phyloP scores from a whole-genome alignment of 2,329 filamentous ascomycete species.

The Talaromyces rugulosus region DNA sequence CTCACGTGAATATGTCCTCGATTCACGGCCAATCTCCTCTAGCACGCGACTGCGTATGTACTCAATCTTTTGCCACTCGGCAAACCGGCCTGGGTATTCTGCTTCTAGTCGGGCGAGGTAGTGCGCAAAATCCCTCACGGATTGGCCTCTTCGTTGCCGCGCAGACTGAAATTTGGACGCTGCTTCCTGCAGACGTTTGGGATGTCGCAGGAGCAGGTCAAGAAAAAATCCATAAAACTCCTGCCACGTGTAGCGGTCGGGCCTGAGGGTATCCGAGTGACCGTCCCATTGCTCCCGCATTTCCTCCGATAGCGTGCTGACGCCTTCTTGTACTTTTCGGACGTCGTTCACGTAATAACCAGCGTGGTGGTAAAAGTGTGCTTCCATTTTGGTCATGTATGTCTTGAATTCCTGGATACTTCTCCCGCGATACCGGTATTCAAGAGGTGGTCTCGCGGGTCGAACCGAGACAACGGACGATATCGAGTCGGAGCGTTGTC shows the following conservation, averaged over 20 bases:
- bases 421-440: neutral
- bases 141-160: neutral
- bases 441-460: neutral
- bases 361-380: neutral
- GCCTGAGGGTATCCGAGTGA: neutral
- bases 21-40: neutral
- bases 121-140: constrained; percentile 3
- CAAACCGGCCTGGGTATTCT: neutral
- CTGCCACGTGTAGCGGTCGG: neutral
- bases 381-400: constrained; percentile 3
- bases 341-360: neutral
- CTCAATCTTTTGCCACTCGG: constrained; percentile 1
- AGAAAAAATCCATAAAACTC: constrained; percentile 5
- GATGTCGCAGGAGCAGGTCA: neutral
- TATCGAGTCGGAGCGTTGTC: neutral
- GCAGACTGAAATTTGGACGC: neutral
- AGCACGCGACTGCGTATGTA: neutral
- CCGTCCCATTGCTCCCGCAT: neutral
- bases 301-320: neutral
- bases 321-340: neutral
- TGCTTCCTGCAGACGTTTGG: neutral
- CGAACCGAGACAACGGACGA: neutral
- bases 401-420: constrained; percentile 1
- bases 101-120: neutral
- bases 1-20: neutral